These are phyloP conservation scores for Corynascus novoguineensis DNA, from an alignment of 495 filamentous ascomycete genomes.

Conservation along the genomic window DNA sequence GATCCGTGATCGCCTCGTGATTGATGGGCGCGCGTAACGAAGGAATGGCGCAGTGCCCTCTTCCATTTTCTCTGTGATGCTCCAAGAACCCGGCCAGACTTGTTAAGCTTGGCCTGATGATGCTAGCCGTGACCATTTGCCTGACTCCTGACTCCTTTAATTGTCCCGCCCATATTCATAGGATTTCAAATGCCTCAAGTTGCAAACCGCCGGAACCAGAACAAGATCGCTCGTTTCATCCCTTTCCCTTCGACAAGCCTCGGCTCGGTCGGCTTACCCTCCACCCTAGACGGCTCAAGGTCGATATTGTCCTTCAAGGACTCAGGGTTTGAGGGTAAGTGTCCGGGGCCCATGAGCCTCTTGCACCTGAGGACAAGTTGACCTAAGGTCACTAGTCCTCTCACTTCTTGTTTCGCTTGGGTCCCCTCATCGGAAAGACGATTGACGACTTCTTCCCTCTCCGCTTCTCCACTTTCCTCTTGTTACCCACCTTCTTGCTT, in stretches of 20 bases:
- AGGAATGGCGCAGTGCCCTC: too few relatives aligned
- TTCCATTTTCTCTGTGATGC: too few relatives aligned
- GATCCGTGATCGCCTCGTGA: too few relatives aligned
- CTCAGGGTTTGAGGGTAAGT: background rate
- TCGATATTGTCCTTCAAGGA: background rate
- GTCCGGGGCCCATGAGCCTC: background rate
- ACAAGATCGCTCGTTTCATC: background rate
- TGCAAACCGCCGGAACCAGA: background rate
- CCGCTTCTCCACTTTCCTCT: constrained; percentile 42
- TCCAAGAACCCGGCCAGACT: background rate
- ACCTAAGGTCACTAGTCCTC: background rate
- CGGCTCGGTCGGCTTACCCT: background rate
- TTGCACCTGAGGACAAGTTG: background rate
- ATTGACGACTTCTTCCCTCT: constrained; percentile 46
- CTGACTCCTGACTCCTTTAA: background rate
- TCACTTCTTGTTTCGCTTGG: constrained; percentile 42
- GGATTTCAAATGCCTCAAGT: background rate
- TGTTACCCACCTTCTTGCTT: constrained; percentile 28
- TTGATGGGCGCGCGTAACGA: too few relatives aligned
- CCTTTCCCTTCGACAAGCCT: background rate
- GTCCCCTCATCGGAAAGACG: constrained; percentile 48
- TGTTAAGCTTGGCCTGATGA: background rate
- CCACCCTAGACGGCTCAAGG: background rate
- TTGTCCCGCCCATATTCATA: background rate
- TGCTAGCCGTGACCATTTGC: background rate